Evolutionary conservation across 1,284 basidiomycete species (phyloP).

Genomic region (Ganoderma lingzhi): DNA sequence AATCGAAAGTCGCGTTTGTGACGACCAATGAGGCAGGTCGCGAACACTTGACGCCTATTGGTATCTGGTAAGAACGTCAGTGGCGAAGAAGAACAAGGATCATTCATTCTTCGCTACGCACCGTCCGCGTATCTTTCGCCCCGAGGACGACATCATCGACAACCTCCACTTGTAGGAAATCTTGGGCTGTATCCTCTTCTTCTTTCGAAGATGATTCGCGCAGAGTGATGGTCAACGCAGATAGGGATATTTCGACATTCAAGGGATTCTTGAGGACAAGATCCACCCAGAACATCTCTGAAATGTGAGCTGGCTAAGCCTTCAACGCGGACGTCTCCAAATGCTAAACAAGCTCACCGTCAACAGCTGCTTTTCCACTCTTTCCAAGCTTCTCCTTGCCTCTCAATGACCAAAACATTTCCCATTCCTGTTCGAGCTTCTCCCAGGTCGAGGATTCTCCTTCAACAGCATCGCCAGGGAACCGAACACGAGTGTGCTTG

Average conservation of each 20-base stretch:
- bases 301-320: neutral
- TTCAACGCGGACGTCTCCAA: slow-evolving; percentile 8
- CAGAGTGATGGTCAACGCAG: slow-evolving; percentile 64
- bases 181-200: slow-evolving; percentile 42
- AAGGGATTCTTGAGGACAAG: slow-evolving; percentile 73
- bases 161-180: slow-evolving; percentile 62
- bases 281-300: slow-evolving; percentile 83
- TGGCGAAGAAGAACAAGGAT: slow-evolving; percentile 3
- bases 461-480: slow-evolving; percentile 56
- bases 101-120: slow-evolving; percentile 42
- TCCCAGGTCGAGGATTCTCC: slow-evolving; percentile 62
- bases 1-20: slow-evolving; percentile 65
- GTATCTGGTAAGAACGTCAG: slow-evolving; percentile 53
- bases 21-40: slow-evolving; percentile 61
- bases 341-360: slow-evolving; percentile 53
- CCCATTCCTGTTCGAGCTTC: slow-evolving; percentile 70
- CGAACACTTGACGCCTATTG: slow-evolving; percentile 63
- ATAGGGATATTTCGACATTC: slow-evolving; percentile 71
- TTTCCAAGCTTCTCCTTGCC: slow-evolving; percentile 61
- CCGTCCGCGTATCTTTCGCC: slow-evolving; percentile 66
- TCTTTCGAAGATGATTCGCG: slow-evolving; percentile 47
- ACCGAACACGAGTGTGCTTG: slow-evolving; percentile 60
- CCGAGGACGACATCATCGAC: slow-evolving; percentile 64
- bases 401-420: slow-evolving; percentile 61
- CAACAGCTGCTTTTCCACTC: slow-evolving; percentile 65